Conservation (phyloP, 176 grass and related monocot genomes). For the Avena insularis region DNA sequence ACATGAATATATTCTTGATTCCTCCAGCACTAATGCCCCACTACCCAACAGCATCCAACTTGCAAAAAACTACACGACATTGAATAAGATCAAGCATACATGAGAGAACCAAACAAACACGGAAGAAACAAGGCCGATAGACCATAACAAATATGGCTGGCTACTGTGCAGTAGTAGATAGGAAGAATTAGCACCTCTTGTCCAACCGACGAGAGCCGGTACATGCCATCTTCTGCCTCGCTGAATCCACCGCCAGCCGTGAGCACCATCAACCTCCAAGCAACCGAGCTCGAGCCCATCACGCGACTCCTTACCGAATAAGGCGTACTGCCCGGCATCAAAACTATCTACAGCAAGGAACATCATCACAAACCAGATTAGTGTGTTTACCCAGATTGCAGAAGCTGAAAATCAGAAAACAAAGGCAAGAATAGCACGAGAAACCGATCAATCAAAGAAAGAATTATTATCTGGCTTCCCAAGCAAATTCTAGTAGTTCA, state of each 20-base stretch:
- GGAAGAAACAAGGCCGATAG: background rate
- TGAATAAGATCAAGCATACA: slow-evolving; percentile 32
- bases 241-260: slow-evolving; percentile 57
- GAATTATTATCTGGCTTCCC: background rate
- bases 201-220: slow-evolving; percentile 61
- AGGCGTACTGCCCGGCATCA: slow-evolving; percentile 92
- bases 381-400: background rate
- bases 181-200: slow-evolving; percentile 65
- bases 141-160: slow-evolving; percentile 21
- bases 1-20: slow-evolving; percentile 47
- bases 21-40: slow-evolving; percentile 40
- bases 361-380: slow-evolving; percentile 23
- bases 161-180: background rate
- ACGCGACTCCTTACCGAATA: slow-evolving; percentile 77
- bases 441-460: background rate
- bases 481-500: slow-evolving; percentile 33
- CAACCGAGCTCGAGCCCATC: slow-evolving; percentile 80
- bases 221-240: slow-evolving; percentile 55
- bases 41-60: slow-evolving; percentile 13
- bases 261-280: slow-evolving; percentile 60
- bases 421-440: background rate
- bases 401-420: slow-evolving; percentile 21
- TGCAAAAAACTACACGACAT: slow-evolving; percentile 19
- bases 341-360: slow-evolving; percentile 69
- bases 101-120: background rate